Conservation (phyloP, 805 yeast species). For the Soucietia sequanensis region DNA sequence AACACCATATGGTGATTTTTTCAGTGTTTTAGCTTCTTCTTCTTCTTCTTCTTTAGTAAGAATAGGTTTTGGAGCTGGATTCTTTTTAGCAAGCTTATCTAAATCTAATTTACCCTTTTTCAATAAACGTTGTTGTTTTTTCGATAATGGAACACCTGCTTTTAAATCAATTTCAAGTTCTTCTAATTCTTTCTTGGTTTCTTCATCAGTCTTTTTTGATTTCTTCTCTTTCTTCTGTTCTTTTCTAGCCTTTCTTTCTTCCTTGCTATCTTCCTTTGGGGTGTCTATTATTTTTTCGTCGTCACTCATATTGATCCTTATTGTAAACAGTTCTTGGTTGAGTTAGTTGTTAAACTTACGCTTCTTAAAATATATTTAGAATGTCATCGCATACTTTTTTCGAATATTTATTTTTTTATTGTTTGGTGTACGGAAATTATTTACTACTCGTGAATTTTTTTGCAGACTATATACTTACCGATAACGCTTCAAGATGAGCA, state of each 20-base stretch:
- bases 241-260: conserved; percentile 16
- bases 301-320: conserved; percentile 5
- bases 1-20: conserved; percentile 64
- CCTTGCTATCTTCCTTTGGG: conserved; percentile 19
- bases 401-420: too few species aligned
- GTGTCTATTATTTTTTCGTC: conserved; percentile 17
- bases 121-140: conserved; percentile 82
- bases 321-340: too few species aligned
- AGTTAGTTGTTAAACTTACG: too few species aligned
- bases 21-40: conserved; percentile 25
- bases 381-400: too few species aligned
- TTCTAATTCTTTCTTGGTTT: conserved; percentile 42
- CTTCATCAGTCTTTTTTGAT: conserved; percentile 21
- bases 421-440: too few species aligned
- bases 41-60: conserved; percentile 27
- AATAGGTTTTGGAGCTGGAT: conserved; percentile 40
- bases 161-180: conserved; percentile 69
- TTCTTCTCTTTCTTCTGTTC: conserved; percentile 24
- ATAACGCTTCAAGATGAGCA: too few species aligned
- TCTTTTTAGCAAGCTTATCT: conserved; percentile 48
- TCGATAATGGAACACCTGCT: conserved; percentile 80
- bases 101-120: conserved; percentile 77
- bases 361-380: too few species aligned
- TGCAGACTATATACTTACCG: too few species aligned
- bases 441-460: too few species aligned